Evolutionary conservation across 2,329 filamentous ascomycete species (phyloP).

Genomic region (Pleoardoris graminearum): DNA sequence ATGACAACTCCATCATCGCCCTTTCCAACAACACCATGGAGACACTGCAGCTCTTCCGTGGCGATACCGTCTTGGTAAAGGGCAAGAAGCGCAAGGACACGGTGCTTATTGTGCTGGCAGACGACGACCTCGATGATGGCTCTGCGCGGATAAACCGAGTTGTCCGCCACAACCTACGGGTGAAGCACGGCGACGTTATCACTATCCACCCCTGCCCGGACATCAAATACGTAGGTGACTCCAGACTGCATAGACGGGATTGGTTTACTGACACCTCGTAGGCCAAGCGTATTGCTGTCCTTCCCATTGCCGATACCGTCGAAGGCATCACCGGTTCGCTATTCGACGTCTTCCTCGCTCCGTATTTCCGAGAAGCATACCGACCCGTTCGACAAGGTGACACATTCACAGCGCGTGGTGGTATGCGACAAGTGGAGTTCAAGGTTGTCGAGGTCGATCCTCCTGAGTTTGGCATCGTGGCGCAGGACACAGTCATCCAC

Average conservation of each 20-base stretch:
- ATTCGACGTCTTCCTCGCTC: constrained; percentile 98
- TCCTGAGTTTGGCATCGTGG: constrained; percentile 97
- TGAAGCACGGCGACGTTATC: constrained; percentile 98
- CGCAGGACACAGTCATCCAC: constrained; percentile 98
- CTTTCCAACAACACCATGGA: constrained; percentile 99
- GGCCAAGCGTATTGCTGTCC: constrained; percentile 98
- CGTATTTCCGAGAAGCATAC: constrained; percentile 99
- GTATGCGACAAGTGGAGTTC: constrained; percentile 99
- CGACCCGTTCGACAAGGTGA: constrained; percentile 96
- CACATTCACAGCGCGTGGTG: constrained; percentile 94
- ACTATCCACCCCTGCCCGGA: constrained; percentile 97
- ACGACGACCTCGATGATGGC: constrained; percentile 97
- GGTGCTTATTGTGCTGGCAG: constrained; percentile 93
- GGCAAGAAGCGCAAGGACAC: constrained; percentile 99
- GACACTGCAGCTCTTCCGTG: constrained; percentile 94
- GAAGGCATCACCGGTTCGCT: constrained; percentile 97
- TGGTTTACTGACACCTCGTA: constrained; percentile 46
- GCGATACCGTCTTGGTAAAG: constrained; percentile 96
- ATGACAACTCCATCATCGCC: constrained; percentile 99
- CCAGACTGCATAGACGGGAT: background rate
- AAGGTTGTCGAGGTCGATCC: constrained; percentile 99
- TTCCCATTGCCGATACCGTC: constrained; percentile 96
- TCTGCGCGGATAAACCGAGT: constrained; percentile 98
- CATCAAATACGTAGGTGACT: constrained; percentile 92
- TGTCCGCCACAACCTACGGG: constrained; percentile 94